Evolutionary conservation across 495 filamentous ascomycete species (phyloP), one percentile per base, ranked within the genome.

Genomic region (Hypomontagnella monticulosa): DNA sequence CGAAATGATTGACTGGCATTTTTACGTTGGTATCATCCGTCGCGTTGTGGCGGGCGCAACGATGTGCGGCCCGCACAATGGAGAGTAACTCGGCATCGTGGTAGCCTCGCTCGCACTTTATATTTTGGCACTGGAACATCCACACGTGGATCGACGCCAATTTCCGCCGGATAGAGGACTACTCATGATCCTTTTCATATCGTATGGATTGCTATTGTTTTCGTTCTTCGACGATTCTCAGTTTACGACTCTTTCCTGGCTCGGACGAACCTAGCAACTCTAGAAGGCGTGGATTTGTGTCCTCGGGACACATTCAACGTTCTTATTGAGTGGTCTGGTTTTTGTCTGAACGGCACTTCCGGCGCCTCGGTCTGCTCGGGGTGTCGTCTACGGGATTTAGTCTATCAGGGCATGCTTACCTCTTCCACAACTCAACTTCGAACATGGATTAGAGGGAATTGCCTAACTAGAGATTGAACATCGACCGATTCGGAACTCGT

Each of bases 1-100:
- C 88, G 76, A 91, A 91, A 86, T 91, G 89, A 83, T 74, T 51
- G 20, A 38, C 48, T 61, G 32, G 44, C 36, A 40, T 54, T 36
- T 61, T 57, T 43, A 61, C 52, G 16, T 61, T 52, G 49, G 56
- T 70, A 51, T 42, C 50, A 57, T 42, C 50, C 61, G 56, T 58
- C 61, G 61, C 61, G 48, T 54, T 64, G 71, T 68, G 53, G 60
- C 58, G 63, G 71, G 51, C 64, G 60, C 51, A 47, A 56, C 54
- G 46, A 63, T 48, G 41, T 52, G 54, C 49, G 41, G 48, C 59
- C 63, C 54, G 53, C 63, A 52, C 66, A 63, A 70, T 61, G 46
- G 55, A 61, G 52, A 72, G 23, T 51, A 60, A 52, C 57, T 60
- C 56, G 44, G 54, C 60, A 57, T 63, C 56, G 63, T 72, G 66